phyloP scores from a whole-genome alignment of 1,284 basidiomycete genomes.

The Cerioporus squamosus region DNA sequence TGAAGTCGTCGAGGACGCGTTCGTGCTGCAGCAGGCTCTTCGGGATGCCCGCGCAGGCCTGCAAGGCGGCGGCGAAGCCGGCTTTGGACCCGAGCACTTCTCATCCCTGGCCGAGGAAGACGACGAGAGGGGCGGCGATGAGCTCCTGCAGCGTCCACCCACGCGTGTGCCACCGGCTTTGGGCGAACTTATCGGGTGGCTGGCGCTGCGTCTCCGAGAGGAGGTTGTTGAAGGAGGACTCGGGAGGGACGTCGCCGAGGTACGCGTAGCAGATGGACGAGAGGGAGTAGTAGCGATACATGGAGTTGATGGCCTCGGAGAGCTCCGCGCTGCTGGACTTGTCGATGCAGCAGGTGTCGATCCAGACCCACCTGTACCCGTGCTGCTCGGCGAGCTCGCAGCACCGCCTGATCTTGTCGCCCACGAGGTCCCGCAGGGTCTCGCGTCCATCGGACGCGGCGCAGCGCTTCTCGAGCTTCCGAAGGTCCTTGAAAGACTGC shows the following conservation, averaged over 20 bases:
- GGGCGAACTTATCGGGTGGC: not conserved
- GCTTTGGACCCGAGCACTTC: conserved; percentile 5
- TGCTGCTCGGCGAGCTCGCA: not conserved
- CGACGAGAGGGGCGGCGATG: conserved; percentile 1
- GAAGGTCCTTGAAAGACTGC: not conserved
- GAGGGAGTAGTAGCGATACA: conserved; percentile 6
- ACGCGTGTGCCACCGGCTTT: conserved; percentile 11
- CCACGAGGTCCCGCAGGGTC: not conserved
- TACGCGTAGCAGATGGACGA: conserved; percentile 11
- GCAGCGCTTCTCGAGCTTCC: not conserved
- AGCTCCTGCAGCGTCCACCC: conserved; percentile 16
- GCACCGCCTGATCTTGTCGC: not conserved
- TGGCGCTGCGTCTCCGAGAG: not conserved
- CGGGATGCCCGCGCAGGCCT: conserved; percentile 2
- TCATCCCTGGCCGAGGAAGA: conserved; percentile 4
- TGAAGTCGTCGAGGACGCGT: not conserved
- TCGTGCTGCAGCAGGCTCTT: not conserved
- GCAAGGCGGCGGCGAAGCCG: not conserved
- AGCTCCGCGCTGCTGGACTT: not conserved
- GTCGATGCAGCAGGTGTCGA: conserved; percentile 9
- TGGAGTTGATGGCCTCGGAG: conserved; percentile 14
- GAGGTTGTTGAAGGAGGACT: not conserved
- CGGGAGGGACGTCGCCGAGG: conserved; percentile 5
- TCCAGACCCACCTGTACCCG: conserved; percentile 6
- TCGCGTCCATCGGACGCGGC: not conserved